A percentile compares a stretch with the other conserved stretches of the same genome.
Evolutionary conservation across 2,329 filamentous ascomycete genomes (phyloP).

Genomic region (Penicillium carneum): DNA sequence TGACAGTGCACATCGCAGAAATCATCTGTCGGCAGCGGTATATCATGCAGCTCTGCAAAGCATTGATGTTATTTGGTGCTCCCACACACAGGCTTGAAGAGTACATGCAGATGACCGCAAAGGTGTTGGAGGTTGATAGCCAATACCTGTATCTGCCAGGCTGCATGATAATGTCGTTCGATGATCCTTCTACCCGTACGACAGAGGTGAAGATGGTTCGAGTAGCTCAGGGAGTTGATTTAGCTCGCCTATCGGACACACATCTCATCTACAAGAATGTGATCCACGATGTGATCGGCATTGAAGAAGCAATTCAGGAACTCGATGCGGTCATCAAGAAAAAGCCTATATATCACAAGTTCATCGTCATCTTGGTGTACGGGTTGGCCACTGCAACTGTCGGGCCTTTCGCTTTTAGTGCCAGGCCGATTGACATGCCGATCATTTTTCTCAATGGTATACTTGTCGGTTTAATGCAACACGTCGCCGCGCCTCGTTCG

Average conservation of each 20-base stretch:
- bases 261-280: slow-evolving; percentile 57
- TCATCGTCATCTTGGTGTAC: slow-evolving; percentile 69
- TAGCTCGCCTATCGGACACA: slow-evolving; percentile 52
- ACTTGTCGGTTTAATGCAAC: slow-evolving; percentile 74
- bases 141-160: slow-evolving; percentile 87
- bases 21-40: slow-evolving; percentile 82
- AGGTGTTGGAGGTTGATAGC: slow-evolving; percentile 83
- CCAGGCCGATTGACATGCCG: slow-evolving; percentile 77
- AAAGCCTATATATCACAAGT: slow-evolving; percentile 61
- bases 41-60: slow-evolving; percentile 81
- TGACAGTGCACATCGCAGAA: slow-evolving; percentile 67
- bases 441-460: slow-evolving; percentile 77
- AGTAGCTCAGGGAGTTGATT: slow-evolving; percentile 50
- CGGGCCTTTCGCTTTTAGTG: slow-evolving; percentile 79
- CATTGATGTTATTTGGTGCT: slow-evolving; percentile 88
- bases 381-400: slow-evolving; percentile 77
- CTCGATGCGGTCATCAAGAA: slow-evolving; percentile 62
- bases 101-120: slow-evolving; percentile 85
- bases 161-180: slow-evolving; percentile 63
- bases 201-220: slow-evolving; percentile 55
- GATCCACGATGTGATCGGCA: slow-evolving; percentile 53
- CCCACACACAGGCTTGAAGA: slow-evolving; percentile 88
- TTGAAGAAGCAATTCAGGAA: slow-evolving; percentile 52
- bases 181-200: slow-evolving; percentile 55
- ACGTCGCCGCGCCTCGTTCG: slow-evolving; percentile 77